A percentile compares a stretch with the other conserved stretches of the same genome.
phyloP scores from a whole-genome alignment of 306 rosid genomes.

The Citrullus colocynthis region DNA sequence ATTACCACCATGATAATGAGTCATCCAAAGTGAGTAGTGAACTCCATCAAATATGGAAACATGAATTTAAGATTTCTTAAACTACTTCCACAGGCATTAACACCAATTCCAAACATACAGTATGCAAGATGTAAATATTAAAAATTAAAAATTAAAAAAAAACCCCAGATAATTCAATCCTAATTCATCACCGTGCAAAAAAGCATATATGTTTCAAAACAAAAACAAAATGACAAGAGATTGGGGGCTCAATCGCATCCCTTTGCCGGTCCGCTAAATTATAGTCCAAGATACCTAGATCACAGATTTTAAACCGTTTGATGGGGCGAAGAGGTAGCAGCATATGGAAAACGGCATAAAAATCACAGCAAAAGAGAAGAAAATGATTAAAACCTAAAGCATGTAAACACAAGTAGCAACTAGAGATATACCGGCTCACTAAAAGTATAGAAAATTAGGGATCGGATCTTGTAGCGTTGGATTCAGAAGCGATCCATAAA shows the following conservation, averaged over 20 bases:
- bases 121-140: neutral
- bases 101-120: neutral
- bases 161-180: neutral
- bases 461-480: neutral
- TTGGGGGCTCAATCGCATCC: neutral
- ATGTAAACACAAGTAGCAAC: neutral
- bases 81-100: neutral
- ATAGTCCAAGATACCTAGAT: neutral
- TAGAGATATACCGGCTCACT: neutral
- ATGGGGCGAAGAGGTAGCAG: neutral
- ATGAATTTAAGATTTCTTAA: neutral
- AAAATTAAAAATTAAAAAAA: neutral
- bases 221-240: neutral
- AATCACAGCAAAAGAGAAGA: neutral
- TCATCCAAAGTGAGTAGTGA: neutral
- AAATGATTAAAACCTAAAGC: neutral
- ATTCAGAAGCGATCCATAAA: constrained; percentile 1
- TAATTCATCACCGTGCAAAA: neutral
- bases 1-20: neutral
- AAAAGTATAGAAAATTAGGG: constrained; percentile 1
- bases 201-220: neutral
- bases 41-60: neutral
- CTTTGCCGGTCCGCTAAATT: neutral
- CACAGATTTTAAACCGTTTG: neutral
- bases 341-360: neutral